phyloP scores from a whole-genome alignment of 2,329 filamentous ascomycete genomes.

The Diaporthe vaccinii region DNA sequence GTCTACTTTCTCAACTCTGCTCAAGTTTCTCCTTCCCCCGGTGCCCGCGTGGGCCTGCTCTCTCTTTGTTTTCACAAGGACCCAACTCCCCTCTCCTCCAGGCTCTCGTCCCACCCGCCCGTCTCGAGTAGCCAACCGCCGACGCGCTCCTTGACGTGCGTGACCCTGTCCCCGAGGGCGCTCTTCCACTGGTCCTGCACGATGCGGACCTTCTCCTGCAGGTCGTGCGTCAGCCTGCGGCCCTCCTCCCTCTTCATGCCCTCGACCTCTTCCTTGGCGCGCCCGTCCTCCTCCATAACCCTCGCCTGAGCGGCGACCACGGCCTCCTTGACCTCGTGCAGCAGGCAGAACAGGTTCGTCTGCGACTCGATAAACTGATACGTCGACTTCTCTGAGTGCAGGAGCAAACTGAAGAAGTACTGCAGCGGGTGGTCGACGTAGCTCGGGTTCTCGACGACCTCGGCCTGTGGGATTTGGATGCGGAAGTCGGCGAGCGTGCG shows the following conservation, averaged over 20 bases:
- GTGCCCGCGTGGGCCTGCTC: background rate
- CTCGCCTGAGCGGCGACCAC: conserved; percentile 78
- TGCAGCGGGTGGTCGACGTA: conserved; percentile 88
- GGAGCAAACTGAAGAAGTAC: conserved; percentile 88
- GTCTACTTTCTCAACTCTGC: background rate
- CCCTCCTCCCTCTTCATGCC: conserved; percentile 77
- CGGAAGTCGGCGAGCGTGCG: conserved; percentile 67
- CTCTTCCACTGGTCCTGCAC: conserved; percentile 94
- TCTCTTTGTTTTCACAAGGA: conserved; percentile 32
- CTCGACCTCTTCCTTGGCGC: conserved; percentile 60
- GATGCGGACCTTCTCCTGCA: conserved; percentile 93
- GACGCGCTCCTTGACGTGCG: conserved; percentile 79
- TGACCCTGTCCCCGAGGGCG: conserved; percentile 84
- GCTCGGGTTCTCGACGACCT: conserved; percentile 87
- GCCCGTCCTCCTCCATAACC: conserved; percentile 75
- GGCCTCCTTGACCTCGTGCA: conserved; percentile 90
- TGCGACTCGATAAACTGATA: conserved; percentile 98
- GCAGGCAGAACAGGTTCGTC: conserved; percentile 87
- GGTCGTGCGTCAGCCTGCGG: conserved; percentile 79
- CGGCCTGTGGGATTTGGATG: conserved; percentile 81
- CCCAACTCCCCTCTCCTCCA: conserved; percentile 70
- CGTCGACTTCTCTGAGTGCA: conserved; percentile 90
- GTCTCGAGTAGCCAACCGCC: conserved; percentile 79
- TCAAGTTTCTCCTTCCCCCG: background rate
- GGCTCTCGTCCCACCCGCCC: conserved; percentile 89